Evolutionary conservation across 805 yeast species (phyloP).

Genomic region (Cyberlindnera misumaiensis): DNA sequence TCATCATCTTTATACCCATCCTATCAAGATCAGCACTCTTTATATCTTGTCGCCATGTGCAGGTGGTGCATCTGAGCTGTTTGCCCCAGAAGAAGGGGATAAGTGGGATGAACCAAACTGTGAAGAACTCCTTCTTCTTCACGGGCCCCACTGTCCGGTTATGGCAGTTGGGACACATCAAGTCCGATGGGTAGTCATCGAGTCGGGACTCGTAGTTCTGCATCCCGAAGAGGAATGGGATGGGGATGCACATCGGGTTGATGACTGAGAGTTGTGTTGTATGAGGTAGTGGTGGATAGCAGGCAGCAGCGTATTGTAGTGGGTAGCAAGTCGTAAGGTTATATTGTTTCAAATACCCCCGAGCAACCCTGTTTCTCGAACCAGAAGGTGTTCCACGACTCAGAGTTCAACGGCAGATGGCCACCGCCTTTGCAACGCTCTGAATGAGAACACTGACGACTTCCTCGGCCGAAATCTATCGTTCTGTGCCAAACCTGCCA

Average conservation of each 20-base stretch:
- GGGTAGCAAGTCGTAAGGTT: no score
- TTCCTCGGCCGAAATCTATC: no score
- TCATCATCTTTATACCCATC: constrained; percentile 13
- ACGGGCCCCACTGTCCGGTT: constrained; percentile 47
- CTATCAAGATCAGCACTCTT: constrained; percentile 25
- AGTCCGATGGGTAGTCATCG: constrained; percentile 19
- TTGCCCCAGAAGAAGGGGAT: constrained; percentile 48
- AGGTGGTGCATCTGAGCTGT: constrained; percentile 43
- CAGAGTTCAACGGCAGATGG: no score
- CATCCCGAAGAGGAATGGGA: constrained; percentile 28
- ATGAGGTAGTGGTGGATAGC: no score
- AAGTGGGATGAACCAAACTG: constrained; percentile 48
- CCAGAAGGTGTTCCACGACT: no score
- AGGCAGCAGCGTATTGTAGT: no score
- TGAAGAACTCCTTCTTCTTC: constrained; percentile 45
- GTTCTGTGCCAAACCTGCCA: no score
- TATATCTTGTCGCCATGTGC: constrained; percentile 41
- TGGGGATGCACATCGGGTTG: constrained; percentile 2
- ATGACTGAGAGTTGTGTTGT: no score
- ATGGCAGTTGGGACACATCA: constrained; percentile 53
- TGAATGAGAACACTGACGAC: no score
- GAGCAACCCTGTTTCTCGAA: no score
- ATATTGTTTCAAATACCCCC: no score
- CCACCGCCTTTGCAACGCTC: no score
- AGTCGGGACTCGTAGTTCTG: constrained; percentile 23